A percentile compares a stretch with the other conserved stretches of the same genome.
Evolutionary conservation across 1,139 yeast species (phyloP).

Genomic region (Fermentozyma sake): DNA sequence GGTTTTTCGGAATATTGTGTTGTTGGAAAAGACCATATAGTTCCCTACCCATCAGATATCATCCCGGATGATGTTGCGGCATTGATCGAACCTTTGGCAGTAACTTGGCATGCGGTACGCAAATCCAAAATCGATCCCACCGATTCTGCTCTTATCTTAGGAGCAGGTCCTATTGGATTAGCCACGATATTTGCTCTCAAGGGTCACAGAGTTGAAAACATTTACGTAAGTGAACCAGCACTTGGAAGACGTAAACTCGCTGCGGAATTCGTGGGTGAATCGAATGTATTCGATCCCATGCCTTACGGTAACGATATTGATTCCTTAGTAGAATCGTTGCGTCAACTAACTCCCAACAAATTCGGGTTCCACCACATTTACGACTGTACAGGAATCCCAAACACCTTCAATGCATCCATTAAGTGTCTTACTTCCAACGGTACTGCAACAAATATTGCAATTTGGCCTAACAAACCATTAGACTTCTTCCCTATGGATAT

Average conservation of each 20-base stretch:
- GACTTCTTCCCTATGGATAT: conserved; percentile 42
- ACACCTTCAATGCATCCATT: conserved; percentile 49
- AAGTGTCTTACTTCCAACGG: conserved; percentile 56
- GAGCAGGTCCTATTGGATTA: conserved; percentile 64
- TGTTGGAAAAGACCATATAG: conserved; percentile 30
- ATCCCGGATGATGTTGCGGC: conserved; percentile 47
- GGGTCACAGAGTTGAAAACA: conserved; percentile 49
- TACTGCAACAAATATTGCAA: conserved; percentile 59
- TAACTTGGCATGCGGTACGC: conserved; percentile 46
- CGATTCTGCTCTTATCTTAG: conserved; percentile 48
- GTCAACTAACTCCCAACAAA: conserved; percentile 37
- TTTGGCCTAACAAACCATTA: conserved; percentile 39
- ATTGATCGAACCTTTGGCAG: conserved; percentile 41
- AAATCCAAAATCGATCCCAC: conserved; percentile 37
- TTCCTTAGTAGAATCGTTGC: conserved; percentile 26
- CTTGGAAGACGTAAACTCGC: conserved; percentile 51
- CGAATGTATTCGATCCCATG: conserved; percentile 45
- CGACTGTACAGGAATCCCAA: conserved; percentile 61
- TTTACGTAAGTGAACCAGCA: conserved; percentile 62
- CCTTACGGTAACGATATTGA: conserved; percentile 22
- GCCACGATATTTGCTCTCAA: conserved; percentile 53
- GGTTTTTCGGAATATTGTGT: conserved; percentile 43
- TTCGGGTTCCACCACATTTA: conserved; percentile 55
- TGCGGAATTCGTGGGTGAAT: conserved; percentile 45
- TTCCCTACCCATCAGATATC: conserved; percentile 25